Percentiles rank a stretch among this genome's conserved stretches.
Conservation (phyloP, 78 protist genomes). For the Pigoraptor vietnamica region DNA sequence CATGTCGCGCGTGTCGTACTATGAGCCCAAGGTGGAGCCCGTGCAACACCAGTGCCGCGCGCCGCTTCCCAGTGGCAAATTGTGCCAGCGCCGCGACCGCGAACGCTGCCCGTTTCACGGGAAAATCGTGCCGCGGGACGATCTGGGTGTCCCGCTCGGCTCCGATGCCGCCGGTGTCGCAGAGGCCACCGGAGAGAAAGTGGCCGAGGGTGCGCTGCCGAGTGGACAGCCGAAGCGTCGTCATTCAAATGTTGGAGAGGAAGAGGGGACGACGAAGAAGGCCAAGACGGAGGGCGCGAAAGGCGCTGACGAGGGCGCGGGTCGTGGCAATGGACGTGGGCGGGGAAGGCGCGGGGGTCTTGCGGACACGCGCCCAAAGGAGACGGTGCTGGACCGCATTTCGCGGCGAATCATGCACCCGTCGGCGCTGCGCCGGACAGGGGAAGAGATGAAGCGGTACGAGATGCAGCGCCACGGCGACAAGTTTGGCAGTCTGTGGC, state of each 20-base stretch:
- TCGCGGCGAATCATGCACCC: neutral
- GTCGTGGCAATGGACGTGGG: neutral
- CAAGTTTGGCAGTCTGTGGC: neutral
- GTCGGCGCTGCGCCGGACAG: neutral
- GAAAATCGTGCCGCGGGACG: neutral
- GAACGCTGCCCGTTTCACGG: neutral
- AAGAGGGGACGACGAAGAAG: neutral
- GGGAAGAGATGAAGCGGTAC: neutral
- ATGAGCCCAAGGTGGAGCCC: neutral
- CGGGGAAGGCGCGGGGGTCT: neutral
- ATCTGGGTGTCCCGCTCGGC: neutral
- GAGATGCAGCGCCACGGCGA: neutral
- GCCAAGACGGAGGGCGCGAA: neutral
- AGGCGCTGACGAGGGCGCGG: neutral
- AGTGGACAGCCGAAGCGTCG: too few relatives aligned
- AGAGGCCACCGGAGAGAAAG: neutral
- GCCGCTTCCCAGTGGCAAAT: neutral
- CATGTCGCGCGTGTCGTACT: neutral
- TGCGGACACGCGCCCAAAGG: neutral
- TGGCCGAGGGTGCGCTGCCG: too few relatives aligned
- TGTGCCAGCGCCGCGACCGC: neutral
- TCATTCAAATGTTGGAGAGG: too few relatives aligned
- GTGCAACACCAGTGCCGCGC: neutral
- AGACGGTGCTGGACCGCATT: neutral
- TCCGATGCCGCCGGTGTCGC: neutral